Evolutionary conservation across 2,329 filamentous ascomycete species (phyloP).

Genomic region (Xylaria digitata): DNA sequence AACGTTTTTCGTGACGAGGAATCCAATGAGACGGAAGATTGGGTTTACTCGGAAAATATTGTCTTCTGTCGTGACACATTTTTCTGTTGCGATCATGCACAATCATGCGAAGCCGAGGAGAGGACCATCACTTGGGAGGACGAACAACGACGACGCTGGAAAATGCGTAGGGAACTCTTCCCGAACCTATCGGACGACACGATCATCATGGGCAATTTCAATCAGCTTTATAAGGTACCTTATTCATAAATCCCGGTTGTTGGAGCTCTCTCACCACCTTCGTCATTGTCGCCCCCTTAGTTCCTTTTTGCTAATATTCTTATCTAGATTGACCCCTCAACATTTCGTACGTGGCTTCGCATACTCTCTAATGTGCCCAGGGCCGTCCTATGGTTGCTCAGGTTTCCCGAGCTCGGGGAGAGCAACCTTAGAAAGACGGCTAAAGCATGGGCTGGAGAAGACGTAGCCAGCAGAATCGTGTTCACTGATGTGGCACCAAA

Average conservation of each 20-base stretch:
- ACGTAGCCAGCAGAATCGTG: conserved; percentile 86
- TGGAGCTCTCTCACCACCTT: background rate
- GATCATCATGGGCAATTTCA: conserved; percentile 97
- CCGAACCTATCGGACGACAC: conserved; percentile 82
- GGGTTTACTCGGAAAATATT: conserved; percentile 97
- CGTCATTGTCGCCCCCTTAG: background rate
- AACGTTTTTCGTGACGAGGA: conserved; percentile 76
- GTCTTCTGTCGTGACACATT: conserved; percentile 95
- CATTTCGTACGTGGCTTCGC: conserved; percentile 93
- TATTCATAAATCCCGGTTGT: background rate
- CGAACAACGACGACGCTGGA: conserved; percentile 85
- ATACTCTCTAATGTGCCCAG: conserved; percentile 88
- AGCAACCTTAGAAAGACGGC: conserved; percentile 85
- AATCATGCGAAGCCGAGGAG: conserved; percentile 82
- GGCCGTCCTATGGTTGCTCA: conserved; percentile 92
- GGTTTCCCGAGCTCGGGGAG: conserved; percentile 94
- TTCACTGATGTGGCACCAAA: conserved; percentile 99
- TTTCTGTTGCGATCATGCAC: conserved; percentile 97
- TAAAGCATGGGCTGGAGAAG: conserved; percentile 81
- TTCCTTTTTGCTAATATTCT: conserved; percentile 34
- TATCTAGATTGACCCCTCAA: conserved; percentile 90
- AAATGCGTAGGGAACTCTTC: conserved; percentile 93
- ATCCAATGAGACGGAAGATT: conserved; percentile 76
- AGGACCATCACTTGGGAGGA: conserved; percentile 80
- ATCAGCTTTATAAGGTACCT: conserved; percentile 94